Base-by-base conservation (phyloP, 148 eudicot genomes). In the Fagopyrum esculentum region DNA sequence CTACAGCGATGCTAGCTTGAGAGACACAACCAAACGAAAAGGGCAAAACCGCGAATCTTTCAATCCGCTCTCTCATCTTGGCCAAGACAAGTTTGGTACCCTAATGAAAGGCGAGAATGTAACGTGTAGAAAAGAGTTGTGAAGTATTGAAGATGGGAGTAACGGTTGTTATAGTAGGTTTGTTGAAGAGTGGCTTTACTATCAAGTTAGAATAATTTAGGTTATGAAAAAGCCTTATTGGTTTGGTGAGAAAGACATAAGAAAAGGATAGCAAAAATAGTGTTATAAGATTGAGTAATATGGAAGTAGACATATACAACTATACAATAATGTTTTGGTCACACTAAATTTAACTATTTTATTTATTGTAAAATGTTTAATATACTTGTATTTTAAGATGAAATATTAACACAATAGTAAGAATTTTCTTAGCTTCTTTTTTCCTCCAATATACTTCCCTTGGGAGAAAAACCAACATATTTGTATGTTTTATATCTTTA, bases 1-100 rank as follows among this genome's bases (percentile, higher is more conserved):
- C 83, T 45, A 89, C 91, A 46, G 86, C 87, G 51, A 89, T 79
- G 64, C 93, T 89, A 10, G 94, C 84, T 11, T 86, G 87, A 76
- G 90, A 88, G 72, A 88, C 84, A 74, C 94, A 90, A 13, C 91
- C 91, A 73, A 82, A 77, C 4, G 88, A 77, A 81, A 90, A 90
- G 22, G 94, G 94, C 76, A 90, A 88, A 57, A 88, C 79, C 2
- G 79, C 82, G 29, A 82, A 83, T 80, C 90, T 88, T 73, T 90
- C 90, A 83, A 89, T 86, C 73, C 86, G 85, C 46, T 82, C 85
- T 76, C 85, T 86, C 83, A 87, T 75, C 44, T 75, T 80, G 17
- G 59, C 71, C 71, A 75, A 76, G 17, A 74, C 76, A 68, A 71
- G 63, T 77, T n/a, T 8, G 17, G 4, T 19, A 11, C 12, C 46